Conservation (phyloP, 2,329 filamentous ascomycete species). For the Phyllosticta citrichinensis region DNA sequence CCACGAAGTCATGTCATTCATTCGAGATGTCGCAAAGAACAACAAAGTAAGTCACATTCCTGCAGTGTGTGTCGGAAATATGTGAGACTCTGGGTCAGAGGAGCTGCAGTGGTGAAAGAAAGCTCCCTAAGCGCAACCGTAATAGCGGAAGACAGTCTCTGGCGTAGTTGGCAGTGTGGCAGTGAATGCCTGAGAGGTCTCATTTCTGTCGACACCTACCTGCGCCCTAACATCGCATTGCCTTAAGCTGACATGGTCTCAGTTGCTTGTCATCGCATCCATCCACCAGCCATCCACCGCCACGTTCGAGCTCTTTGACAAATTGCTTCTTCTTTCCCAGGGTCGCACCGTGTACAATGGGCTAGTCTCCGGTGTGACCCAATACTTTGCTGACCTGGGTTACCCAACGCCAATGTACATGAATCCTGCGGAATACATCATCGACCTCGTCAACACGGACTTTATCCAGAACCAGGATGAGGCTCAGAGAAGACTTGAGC, state of each 20-base stretch:
- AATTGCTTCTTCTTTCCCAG: constrained; percentile 60
- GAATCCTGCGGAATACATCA: constrained; percentile 71
- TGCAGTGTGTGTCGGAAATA: too few species aligned
- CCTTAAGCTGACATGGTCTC: not conserved
- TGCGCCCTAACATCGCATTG: not conserved
- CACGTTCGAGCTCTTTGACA: constrained; percentile 73
- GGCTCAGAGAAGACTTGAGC: constrained; percentile 39
- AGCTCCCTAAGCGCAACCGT: too few species aligned
- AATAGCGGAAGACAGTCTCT: too few species aligned
- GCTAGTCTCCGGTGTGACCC: constrained; percentile 44
- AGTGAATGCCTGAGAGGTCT: too few species aligned
- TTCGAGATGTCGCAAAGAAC: constrained; percentile 54
- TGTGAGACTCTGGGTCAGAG: too few species aligned
- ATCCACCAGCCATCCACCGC: constrained; percentile 79
- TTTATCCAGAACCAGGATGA: constrained; percentile 38
- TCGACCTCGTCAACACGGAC: constrained; percentile 71
- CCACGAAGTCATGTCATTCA: constrained; percentile 65
- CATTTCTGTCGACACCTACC: too few species aligned
- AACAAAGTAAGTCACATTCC: constrained; percentile 45
- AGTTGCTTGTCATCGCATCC: constrained; percentile 69
- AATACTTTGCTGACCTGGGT: constrained; percentile 55
- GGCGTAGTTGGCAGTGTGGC: too few species aligned
- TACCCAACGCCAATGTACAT: constrained; percentile 56
- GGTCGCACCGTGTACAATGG: constrained; percentile 69
- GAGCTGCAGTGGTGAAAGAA: too few species aligned